Evolutionary conservation across 257 asterid species (phyloP), one percentile per base, ranked within the genome.

Genomic region (Petrea volubilis): DNA sequence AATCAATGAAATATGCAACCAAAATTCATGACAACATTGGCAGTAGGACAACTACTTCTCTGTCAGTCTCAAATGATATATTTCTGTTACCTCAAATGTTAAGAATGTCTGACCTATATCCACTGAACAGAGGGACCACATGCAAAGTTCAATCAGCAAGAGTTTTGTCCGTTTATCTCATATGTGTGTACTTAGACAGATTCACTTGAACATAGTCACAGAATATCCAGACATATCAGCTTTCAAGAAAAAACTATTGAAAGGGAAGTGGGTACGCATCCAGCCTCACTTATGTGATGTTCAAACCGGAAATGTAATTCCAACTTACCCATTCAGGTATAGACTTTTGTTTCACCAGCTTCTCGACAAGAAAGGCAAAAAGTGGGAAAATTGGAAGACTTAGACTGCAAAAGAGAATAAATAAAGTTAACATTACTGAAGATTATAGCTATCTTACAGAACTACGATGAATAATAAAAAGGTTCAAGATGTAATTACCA

Each of bases 281-380:
- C 43, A 69, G 58, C 36, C 29, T 34, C 56, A 34, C 43, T 55
- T 50, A 47, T 23, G 27, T 41, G 62, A 31, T 73, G 63, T 47
- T 44, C 64, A 49, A 55, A 69, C 59, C 21, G 36, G 69, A 44
- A 43, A n/a, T 38, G 71, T 17, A 43, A 64, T 40, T 66, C 21
- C 12, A 55, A 85, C 97, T 86, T 73, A 92, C 99, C 74, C 77
- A 77, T 64, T 90, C 96, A 65, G 87, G 80, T 51, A 92, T 83
- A 64, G 61, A 60, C 52, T 87, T 81, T 41, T 74, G 80, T 81
- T 82, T 84, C 70, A 84, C 90, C 83, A 76, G 74, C 80, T 84
- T 88, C 78, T 95, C 99, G 12, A 95, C 96, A 61, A 81, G 82
- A 78, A 86, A 95, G 12, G 99, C 92, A 74, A 90, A 90, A 44